Evolutionary conservation across 805 yeast species (phyloP).

Genomic region (Wickerhamiella lipophila): DNA sequence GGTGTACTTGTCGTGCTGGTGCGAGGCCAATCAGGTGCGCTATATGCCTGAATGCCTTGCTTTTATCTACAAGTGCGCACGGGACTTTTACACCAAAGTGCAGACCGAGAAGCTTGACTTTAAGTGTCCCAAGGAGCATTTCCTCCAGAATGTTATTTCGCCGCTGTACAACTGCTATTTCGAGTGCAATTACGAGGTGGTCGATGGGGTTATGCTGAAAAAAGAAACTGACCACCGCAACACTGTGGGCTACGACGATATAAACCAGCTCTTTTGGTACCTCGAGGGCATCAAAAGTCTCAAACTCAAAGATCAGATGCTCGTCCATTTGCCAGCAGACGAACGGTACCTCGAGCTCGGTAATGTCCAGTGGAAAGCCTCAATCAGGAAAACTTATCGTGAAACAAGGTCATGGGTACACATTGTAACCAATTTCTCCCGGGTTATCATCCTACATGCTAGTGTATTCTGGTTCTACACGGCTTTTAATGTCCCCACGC

Average conservation of each 20-base stretch:
- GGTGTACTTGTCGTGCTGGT: conserved; percentile 69
- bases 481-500: conserved; percentile 50
- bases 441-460: conserved; percentile 69
- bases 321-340: conserved; percentile 42
- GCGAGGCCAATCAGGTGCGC: conserved; percentile 75
- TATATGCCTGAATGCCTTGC: conserved; percentile 85
- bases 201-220: conserved; percentile 35
- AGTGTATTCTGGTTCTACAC: conserved; percentile 70
- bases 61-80: conserved; percentile 71
- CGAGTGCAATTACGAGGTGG: conserved; percentile 39
- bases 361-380: conserved; percentile 51
- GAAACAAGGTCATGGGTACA: conserved; percentile 73
- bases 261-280: conserved; percentile 81
- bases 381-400: conserved; percentile 59
- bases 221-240: conserved; percentile 52
- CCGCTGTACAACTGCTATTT: conserved; percentile 53
- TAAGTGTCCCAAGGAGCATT: conserved; percentile 2
- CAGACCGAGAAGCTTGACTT: conserved; percentile 30
- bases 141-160: conserved; percentile 53
- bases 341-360: conserved; percentile 46
- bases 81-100: conserved; percentile 43
- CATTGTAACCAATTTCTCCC: conserved; percentile 54
- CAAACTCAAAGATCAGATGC: conserved; percentile 31
- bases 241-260: conserved; percentile 78
- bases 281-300: conserved; percentile 53